Evolutionary conservation across 176 grass and related monocot species (phyloP).

Genomic region (Canna indica): DNA sequence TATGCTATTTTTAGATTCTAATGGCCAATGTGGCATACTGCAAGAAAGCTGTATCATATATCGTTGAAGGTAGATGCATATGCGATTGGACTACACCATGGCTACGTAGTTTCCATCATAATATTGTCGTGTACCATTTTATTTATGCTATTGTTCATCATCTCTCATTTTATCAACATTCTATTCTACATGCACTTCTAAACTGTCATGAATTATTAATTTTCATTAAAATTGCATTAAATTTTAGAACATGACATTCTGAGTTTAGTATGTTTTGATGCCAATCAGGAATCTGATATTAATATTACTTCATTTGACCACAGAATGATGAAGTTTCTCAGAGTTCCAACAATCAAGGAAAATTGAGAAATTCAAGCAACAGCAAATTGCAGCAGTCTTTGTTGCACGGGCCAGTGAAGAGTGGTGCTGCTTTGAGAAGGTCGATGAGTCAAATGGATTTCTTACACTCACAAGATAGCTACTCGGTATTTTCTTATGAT

Average conservation of each 20-base stretch:
- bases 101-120: neutral
- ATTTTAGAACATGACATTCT: too few relatives aligned
- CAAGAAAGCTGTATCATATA: too few relatives aligned
- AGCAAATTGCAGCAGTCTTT: constrained; percentile 24
- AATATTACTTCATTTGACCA: constrained; percentile 20
- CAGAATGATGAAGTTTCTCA: constrained; percentile 58
- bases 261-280: neutral
- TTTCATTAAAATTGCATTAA: neutral
- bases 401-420: constrained; percentile 45
- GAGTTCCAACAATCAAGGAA: constrained; percentile 20
- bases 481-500: constrained; percentile 45
- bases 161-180: neutral
- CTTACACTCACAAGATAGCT: constrained; percentile 50
- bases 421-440: constrained; percentile 35
- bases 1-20: neutral
- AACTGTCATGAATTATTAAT: neutral
- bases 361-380: constrained; percentile 27
- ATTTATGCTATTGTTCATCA: neutral
- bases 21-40: neutral
- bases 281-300: neutral
- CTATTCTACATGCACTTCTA: neutral
- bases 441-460: constrained; percentile 72
- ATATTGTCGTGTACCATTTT: neutral
- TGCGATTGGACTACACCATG: neutral
- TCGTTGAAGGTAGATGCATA: neutral